Base-by-base conservation (phyloP, 2,329 filamentous ascomycete species). In the Conoideocrella luteorostrata region DNA sequence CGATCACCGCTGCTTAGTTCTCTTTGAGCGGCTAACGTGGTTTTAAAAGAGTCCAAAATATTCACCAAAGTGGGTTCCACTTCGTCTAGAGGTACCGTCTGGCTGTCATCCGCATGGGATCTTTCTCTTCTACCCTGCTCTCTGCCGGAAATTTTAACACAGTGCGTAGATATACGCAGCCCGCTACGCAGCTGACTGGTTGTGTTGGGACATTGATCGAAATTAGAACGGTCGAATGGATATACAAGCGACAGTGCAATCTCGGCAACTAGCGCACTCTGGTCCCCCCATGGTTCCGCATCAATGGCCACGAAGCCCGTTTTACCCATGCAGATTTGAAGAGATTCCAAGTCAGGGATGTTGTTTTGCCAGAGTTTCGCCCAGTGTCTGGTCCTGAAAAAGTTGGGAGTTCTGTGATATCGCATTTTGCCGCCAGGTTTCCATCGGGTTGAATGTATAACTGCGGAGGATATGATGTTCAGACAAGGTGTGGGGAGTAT, bases 21-120 rank as follows among this genome's bases (percentile, higher is more conserved):
- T 39, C 21, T 18, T 22, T n/a, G 21, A 18, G 37, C 6, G 37
- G 37, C 37, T 23, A 39, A 28, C 24, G 13, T 39, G 4, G 37
- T 18, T 26, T n/a, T 18, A 18, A 39, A 39, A 26, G 37, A 15
- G 22, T 29, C 7, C 37, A 39, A 24, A 15, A 39, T 39, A 18
- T 39, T 17, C 22, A 26, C 37, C 37, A 39, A 17, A 39, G 37
- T 12, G 15, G 37, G n/a, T 39, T 39, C 37, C 37, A 39, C 22
- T 26, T 39, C 24, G 15, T 24, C 23, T 15, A 22, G 12, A 18
- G 37, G 13, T 21, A 39, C 23, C 24, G 22, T 26, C 20, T 15
- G 22, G 37, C 21, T 26, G 15, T 39, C 7, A 17, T 39, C 22
- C 5, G 37, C 37, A 26, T 26, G 22, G 24, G 7, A 28, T 26